Evolutionary conservation across 768 basidiomycete species (phyloP).

Genomic region (Russula griseocarnosa): DNA sequence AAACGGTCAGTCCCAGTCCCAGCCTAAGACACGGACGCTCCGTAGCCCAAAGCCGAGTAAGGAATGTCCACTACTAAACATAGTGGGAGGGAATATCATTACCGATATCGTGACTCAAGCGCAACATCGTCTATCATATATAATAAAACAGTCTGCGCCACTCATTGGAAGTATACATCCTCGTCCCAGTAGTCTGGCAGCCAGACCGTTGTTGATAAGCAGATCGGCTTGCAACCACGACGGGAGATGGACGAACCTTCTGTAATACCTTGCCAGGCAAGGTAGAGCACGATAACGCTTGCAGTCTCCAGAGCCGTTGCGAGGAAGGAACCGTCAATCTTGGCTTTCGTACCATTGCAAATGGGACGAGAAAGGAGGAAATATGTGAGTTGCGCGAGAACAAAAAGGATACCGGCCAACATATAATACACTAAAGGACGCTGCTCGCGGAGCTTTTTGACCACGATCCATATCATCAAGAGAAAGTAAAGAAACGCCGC

Average conservation of each 20-base stretch:
- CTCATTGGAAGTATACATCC: slow-evolving; percentile 40
- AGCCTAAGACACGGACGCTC: too few relatives aligned
- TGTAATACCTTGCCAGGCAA: slow-evolving; percentile 86
- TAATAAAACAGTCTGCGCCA: not conserved
- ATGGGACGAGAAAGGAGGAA: slow-evolving; percentile 76
- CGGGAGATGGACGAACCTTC: slow-evolving; percentile 56
- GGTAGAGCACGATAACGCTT: slow-evolving; percentile 60
- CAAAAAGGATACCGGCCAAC: slow-evolving; percentile 69
- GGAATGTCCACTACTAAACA: not conserved
- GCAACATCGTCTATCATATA: slow-evolving; percentile 1
- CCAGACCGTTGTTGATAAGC: slow-evolving; percentile 5
- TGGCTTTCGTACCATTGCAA: slow-evolving; percentile 60
- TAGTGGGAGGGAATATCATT: not conserved
- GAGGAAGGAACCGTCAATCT: slow-evolving; percentile 83
- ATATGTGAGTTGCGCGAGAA: slow-evolving; percentile 76
- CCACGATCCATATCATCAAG: slow-evolving; percentile 78
- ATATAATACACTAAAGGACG: slow-evolving; percentile 78
- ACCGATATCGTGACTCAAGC: not conserved
- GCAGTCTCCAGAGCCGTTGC: slow-evolving; percentile 81
- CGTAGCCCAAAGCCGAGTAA: not conserved
- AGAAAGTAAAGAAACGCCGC: slow-evolving; percentile 64
- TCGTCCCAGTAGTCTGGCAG: slow-evolving; percentile 45
- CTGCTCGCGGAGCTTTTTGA: slow-evolving; percentile 69
- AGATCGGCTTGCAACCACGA: not conserved
- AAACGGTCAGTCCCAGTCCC: too few relatives aligned